These are phyloP conservation scores for Xylariaceae sp. DNA, from an alignment of 2,329 filamentous ascomycete genomes.

Conservation along the genomic window DNA sequence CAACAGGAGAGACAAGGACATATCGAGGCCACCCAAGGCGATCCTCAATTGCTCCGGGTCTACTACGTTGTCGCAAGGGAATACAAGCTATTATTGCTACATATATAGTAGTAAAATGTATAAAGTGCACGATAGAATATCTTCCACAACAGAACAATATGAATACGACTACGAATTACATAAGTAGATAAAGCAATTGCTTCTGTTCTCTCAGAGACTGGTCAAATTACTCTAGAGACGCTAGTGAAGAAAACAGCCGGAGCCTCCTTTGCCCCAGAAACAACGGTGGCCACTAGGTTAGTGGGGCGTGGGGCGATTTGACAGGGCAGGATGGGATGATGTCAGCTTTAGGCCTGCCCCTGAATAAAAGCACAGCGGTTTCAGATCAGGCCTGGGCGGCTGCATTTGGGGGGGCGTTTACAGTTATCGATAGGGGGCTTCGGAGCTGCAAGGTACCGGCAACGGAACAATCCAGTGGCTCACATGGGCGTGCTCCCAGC, in stretches of 20 bases:
- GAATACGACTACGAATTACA: too few species aligned
- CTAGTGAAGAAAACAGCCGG: neutral
- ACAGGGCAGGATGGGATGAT: neutral
- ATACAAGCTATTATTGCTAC: neutral
- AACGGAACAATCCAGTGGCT: slow-evolving; percentile 4
- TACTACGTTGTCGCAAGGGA: neutral
- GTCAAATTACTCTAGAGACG: too few species aligned
- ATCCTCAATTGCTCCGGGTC: slow-evolving; percentile 16
- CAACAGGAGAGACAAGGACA: slow-evolving; percentile 2
- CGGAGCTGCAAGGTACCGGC: slow-evolving; percentile 3
- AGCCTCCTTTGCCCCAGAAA: neutral
- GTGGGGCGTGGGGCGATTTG: neutral
- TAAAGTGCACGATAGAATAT: too few species aligned
- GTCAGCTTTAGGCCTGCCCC: neutral
- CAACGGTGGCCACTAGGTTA: neutral
- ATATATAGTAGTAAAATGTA: too few species aligned
- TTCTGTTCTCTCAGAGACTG: too few species aligned
- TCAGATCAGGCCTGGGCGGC: slow-evolving; percentile 4
- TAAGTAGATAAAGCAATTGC: too few species aligned
- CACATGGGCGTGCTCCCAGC: neutral
- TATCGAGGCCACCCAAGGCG: slow-evolving; percentile 8
- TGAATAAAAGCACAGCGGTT: neutral
- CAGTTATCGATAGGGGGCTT: slow-evolving; percentile 11
- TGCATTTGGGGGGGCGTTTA: slow-evolving; percentile 14
- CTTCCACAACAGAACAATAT: too few species aligned